A percentile compares a stretch with the other conserved stretches of the same genome.
phyloP scores from a whole-genome alignment of 805 yeast species.

The Debaryomyces hansenii region DNA sequence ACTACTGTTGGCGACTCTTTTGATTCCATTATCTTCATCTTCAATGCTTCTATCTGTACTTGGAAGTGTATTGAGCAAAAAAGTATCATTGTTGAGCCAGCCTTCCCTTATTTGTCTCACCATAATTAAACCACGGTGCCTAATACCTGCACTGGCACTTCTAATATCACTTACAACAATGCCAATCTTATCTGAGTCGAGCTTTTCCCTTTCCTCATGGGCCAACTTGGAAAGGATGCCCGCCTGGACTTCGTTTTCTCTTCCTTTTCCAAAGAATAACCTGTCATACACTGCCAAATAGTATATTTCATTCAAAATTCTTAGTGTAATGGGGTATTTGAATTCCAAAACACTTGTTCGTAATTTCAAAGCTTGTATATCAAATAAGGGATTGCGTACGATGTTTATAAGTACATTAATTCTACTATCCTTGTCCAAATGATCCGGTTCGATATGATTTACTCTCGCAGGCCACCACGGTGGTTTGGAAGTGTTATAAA shows the following conservation, averaged over 20 bases:
- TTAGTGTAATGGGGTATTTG: constrained; percentile 7
- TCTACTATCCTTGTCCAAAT: constrained; percentile 59
- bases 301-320: constrained; percentile 24
- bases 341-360: constrained; percentile 10
- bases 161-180: constrained; percentile 14
- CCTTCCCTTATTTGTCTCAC: constrained; percentile 10
- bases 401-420: constrained; percentile 47
- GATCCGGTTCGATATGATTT: constrained; percentile 73
- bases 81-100: constrained; percentile 8
- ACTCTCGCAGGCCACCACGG: constrained; percentile 69
- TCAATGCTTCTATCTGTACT: background rate
- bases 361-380: constrained; percentile 10
- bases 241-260: constrained; percentile 4
- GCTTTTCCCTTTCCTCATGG: constrained; percentile 2
- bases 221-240: constrained; percentile 4
- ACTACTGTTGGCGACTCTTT: background rate
- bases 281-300: constrained; percentile 27
- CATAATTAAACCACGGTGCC: constrained; percentile 11
- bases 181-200: constrained; percentile 3
- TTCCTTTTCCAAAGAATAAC: constrained; percentile 13
- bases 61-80: background rate
- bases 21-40: background rate
- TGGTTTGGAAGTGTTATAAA: constrained; percentile 51
- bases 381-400: constrained; percentile 18
- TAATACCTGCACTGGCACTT: constrained; percentile 1